A percentile compares a stretch with the other conserved stretches of the same genome.
Evolutionary conservation across 306 rosid genomes (phyloP).

Genomic region (Quercus aquifolioides): DNA sequence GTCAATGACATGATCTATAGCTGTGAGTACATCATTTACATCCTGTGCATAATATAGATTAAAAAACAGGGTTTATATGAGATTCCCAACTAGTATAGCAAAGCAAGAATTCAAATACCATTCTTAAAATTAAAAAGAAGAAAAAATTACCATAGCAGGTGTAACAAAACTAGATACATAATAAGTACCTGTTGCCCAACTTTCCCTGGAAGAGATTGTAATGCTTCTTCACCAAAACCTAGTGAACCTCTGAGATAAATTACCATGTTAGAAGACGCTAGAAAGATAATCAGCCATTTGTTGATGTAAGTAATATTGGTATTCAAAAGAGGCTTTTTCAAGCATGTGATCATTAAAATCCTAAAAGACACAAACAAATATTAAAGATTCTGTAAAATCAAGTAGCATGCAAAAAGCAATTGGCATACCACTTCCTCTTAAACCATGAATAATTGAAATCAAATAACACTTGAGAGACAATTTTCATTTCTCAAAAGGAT

Average conservation of each 20-base stretch:
- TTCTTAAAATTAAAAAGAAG: too few relatives aligned
- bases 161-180: slow-evolving; percentile 9
- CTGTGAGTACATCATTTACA: slow-evolving; percentile 76
- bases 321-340: slow-evolving; percentile 9
- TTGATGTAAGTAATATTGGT: slow-evolving; percentile 1
- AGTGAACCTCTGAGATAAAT: slow-evolving; percentile 72
- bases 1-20: slow-evolving; percentile 72
- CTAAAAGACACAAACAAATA: not conserved
- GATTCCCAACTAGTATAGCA: not conserved
- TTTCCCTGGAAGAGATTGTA: slow-evolving; percentile 93
- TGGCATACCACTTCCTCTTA: not conserved
- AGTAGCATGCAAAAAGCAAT: not conserved
- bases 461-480: not conserved
- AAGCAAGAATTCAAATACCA: not conserved
- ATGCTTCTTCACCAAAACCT: slow-evolving; percentile 98
- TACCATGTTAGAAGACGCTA: slow-evolving; percentile 22
- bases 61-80: slow-evolving; percentile 17
- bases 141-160: not conserved
- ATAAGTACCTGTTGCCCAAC: slow-evolving; percentile 75
- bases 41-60: slow-evolving; percentile 50
- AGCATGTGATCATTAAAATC: not conserved
- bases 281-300: not conserved
- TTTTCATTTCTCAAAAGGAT: not conserved
- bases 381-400: not conserved
- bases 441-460: not conserved